Evolutionary conservation across 345 rosid genomes (phyloP).

Genomic region (Acer yangbiense): DNA sequence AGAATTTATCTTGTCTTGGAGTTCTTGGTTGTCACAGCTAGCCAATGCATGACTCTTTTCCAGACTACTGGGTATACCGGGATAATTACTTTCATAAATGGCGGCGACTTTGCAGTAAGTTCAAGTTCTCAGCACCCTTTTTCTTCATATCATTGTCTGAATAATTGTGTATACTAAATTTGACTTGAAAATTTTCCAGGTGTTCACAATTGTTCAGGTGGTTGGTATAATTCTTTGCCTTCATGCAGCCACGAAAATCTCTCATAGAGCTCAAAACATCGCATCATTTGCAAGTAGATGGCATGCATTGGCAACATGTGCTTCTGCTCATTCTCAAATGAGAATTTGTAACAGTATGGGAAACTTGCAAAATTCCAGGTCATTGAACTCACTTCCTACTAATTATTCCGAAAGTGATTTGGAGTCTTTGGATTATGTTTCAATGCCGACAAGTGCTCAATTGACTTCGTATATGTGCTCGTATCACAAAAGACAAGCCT

Average conservation of each 20-base stretch:
- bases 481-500: conserved; percentile 80
- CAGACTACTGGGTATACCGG: conserved; percentile 78
- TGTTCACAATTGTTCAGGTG: conserved; percentile 77
- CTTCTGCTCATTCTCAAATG: conserved; percentile 46
- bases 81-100: conserved; percentile 58
- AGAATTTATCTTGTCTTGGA: conserved; percentile 81
- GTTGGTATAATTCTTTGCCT: conserved; percentile 79
- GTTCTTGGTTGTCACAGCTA: conserved; percentile 72
- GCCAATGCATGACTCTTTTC: conserved; percentile 75
- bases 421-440: conserved; percentile 69
- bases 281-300: conserved; percentile 78
- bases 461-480: conserved; percentile 68
- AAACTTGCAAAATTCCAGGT: conserved; percentile 42
- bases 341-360: conserved; percentile 53
- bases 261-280: conserved; percentile 79
- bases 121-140: not conserved
- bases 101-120: conserved; percentile 93
- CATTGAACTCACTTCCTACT: conserved; percentile 32
- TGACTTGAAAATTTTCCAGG: conserved; percentile 41
- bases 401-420: conserved; percentile 78
- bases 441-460: conserved; percentile 60
- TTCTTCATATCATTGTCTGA: not conserved
- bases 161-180: not conserved
- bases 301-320: conserved; percentile 84
- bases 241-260: conserved; percentile 89